A percentile compares a stretch with the other conserved stretches of the same genome.
phyloP scores from a whole-genome alignment of 768 basidiomycete genomes.

The Megacollybia marginata region DNA sequence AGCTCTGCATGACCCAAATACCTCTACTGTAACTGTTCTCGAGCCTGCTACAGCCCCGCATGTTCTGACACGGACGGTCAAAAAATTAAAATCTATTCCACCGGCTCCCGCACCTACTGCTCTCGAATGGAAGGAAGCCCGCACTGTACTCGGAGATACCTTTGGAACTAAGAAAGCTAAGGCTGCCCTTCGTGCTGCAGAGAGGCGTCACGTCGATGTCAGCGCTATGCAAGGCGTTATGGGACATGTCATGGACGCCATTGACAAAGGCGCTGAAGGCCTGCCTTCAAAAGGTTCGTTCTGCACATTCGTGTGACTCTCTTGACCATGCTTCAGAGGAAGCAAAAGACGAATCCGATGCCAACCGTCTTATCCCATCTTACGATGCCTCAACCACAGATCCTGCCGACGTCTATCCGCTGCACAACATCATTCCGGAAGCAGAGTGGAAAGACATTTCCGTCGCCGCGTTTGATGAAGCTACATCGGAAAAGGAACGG shows the following conservation, averaged over 20 bases:
- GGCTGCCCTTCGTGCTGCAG: conserved; percentile 72
- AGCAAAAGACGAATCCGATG: conserved; percentile 56
- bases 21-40: conserved; percentile 61
- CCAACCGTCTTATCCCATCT: conserved; percentile 67
- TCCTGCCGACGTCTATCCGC: conserved; percentile 66
- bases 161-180: conserved; percentile 97
- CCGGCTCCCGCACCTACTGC: conserved; percentile 42
- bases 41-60: conserved; percentile 58
- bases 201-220: conserved; percentile 87
- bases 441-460: conserved; percentile 73
- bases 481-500: conserved; percentile 39
- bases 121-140: conserved; percentile 51
- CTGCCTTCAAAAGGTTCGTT: conserved; percentile 63
- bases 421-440: conserved; percentile 73
- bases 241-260: conserved; percentile 74
- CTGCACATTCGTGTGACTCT: conserved; percentile 1
- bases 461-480: conserved; percentile 45
- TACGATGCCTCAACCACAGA: conserved; percentile 60
- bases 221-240: conserved; percentile 81
- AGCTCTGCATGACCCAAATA: conserved; percentile 74
- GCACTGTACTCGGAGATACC: conserved; percentile 78
- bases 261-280: conserved; percentile 63
- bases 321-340: conserved; percentile 39
- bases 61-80: conserved; percentile 72
- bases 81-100: conserved; percentile 66